Conservation (phyloP, 176 grass and related monocot genomes). For the Zoysia japonica region DNA sequence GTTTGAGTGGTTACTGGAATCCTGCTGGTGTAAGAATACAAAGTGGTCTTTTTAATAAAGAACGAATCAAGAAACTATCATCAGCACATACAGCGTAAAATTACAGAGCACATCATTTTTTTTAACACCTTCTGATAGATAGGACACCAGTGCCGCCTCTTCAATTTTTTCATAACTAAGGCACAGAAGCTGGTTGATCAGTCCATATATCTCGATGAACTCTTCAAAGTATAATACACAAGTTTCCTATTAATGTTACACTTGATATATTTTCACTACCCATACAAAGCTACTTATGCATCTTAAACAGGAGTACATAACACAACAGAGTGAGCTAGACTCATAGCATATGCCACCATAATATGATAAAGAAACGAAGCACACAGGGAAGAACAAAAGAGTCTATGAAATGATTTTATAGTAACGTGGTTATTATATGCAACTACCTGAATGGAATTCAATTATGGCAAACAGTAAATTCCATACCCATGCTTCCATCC, state of each 20-base stretch:
- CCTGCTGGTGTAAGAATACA: neutral
- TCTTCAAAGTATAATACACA: slow-evolving; percentile 5
- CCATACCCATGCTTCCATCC: slow-evolving; percentile 99
- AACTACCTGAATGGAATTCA: slow-evolving; percentile 24
- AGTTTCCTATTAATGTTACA: slow-evolving; percentile 7
- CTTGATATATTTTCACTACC: neutral
- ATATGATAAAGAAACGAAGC: neutral
- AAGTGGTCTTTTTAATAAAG: neutral
- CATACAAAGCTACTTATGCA: neutral
- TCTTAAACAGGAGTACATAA: slow-evolving; percentile 18
- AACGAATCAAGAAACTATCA: neutral
- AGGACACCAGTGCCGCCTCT: neutral
- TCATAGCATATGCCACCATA: neutral
- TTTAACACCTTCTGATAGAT: neutral
- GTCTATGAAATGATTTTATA: slow-evolving; percentile 14
- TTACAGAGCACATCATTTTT: neutral
- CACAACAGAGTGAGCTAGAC: slow-evolving; percentile 1
- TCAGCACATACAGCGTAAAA: neutral
- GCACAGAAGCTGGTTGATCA: neutral
- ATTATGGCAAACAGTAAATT: slow-evolving; percentile 41
- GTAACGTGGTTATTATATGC: neutral
- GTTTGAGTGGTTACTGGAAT: neutral
- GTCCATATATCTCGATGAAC: slow-evolving; percentile 15
- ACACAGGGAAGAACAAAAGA: slow-evolving; percentile 20
- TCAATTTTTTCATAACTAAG: slow-evolving; percentile 12